Conservation (phyloP, 352 stramenopile species). For the Phytophthora idaei region DNA sequence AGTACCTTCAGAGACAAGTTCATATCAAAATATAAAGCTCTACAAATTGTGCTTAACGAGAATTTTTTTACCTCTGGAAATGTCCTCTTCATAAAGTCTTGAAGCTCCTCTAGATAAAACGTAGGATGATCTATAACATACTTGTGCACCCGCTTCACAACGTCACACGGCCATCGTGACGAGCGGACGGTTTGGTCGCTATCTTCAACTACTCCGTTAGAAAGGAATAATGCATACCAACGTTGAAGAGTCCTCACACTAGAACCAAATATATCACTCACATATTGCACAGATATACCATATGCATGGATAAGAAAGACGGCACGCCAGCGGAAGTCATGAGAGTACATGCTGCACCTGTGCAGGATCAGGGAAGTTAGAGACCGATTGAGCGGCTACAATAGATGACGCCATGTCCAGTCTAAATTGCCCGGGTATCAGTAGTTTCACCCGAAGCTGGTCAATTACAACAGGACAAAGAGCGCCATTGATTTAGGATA, state of each 20-base stretch:
- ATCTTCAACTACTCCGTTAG: conserved; percentile 2
- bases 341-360: conserved; percentile 4
- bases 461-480: too few relatives aligned
- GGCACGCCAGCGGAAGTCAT: conserved; percentile 5
- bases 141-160: conserved; percentile 4
- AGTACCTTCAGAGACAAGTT: conserved; percentile 16
- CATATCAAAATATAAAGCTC: conserved; percentile 22
- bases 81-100: conserved; percentile 5
- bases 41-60: conserved; percentile 19
- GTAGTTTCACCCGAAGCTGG: too few relatives aligned
- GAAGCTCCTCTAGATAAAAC: conserved; percentile 22
- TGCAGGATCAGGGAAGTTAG: too few relatives aligned
- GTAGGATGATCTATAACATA: conserved; percentile 8
- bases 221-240: conserved; percentile 14
- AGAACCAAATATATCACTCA: conserved; percentile 16
- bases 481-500: too few relatives aligned
- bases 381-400: too few relatives aligned
- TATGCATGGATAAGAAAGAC: conserved; percentile 19
- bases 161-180: conserved; percentile 5
- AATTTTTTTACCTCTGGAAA: conserved; percentile 11
- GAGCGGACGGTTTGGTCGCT: not conserved
- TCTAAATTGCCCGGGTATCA: too few relatives aligned
- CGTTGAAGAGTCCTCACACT: conserved; percentile 1
- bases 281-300: conserved; percentile 15
- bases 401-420: too few relatives aligned